phyloP scores from a whole-genome alignment of 805 yeast species.

The Spathaspora arborariae region DNA sequence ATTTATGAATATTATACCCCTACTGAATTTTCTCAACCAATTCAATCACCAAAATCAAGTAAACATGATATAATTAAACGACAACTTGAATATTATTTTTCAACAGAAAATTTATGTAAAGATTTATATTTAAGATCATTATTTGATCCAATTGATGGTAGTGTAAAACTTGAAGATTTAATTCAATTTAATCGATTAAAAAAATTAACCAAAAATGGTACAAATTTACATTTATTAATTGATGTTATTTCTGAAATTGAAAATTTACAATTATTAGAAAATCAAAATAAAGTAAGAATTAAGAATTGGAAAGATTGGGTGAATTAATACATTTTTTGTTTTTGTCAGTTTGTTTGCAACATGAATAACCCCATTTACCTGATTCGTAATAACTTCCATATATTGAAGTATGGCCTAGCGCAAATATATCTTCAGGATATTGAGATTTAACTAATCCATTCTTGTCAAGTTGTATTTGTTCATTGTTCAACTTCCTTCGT shows the following conservation, averaged over 20 bases:
- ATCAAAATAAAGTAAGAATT: conserved; percentile 10
- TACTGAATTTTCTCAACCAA: background rate
- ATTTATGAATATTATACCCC: background rate
- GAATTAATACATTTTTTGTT: conserved; percentile 8
- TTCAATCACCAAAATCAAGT: background rate
- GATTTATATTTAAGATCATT: conserved; percentile 17
- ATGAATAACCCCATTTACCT: conserved; percentile 21
- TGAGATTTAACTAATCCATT: conserved; percentile 13
- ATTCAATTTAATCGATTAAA: conserved; percentile 15
- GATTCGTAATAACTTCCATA: conserved; percentile 18
- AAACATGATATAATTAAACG: conserved; percentile 7
- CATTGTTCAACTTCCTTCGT: conserved; percentile 11
- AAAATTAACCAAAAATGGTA: conserved; percentile 13
- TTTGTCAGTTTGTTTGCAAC: conserved; percentile 13
- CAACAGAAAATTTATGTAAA: conserved; percentile 19
- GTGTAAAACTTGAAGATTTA: conserved; percentile 13
- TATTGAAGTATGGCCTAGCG: conserved; percentile 11
- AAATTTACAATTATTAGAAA: conserved; percentile 13
- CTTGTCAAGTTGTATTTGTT: conserved; percentile 7
- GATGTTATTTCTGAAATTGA: conserved; percentile 10
- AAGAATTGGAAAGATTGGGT: conserved; percentile 17
- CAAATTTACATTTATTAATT: conserved; percentile 9
- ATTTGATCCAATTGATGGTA: conserved; percentile 14
- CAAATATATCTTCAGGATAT: conserved; percentile 10
- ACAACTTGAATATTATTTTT: conserved; percentile 21